Evolutionary conservation across 2,329 filamentous ascomycete genomes (phyloP).

Genomic region (Pezicula carpinea): DNA sequence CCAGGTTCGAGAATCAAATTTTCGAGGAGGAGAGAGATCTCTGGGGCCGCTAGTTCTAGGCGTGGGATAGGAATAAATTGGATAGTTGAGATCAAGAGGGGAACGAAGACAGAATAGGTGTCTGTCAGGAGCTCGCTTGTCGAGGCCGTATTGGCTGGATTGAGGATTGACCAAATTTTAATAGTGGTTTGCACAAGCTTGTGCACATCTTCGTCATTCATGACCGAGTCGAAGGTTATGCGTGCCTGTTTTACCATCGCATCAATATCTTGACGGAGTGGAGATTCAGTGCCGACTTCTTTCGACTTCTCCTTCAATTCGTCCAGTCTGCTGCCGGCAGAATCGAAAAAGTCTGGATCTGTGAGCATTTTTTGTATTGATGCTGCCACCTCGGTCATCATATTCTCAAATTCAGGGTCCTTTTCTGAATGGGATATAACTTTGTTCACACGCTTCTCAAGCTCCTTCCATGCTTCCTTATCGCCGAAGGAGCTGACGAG

Average conservation of each 20-base stretch:
- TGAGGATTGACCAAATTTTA: slow-evolving; percentile 67
- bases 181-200: slow-evolving; percentile 62
- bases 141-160: slow-evolving; percentile 55
- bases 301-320: slow-evolving; percentile 50
- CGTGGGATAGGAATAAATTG: slow-evolving; percentile 89
- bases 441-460: slow-evolving; percentile 63
- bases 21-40: slow-evolving; percentile 81
- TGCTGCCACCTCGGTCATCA: slow-evolving; percentile 69
- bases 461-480: slow-evolving; percentile 66
- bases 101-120: slow-evolving; percentile 73
- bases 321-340: slow-evolving; percentile 50
- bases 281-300: slow-evolving; percentile 62
- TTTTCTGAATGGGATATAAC: slow-evolving; percentile 70
- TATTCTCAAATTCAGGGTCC: slow-evolving; percentile 76
- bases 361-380: slow-evolving; percentile 77
- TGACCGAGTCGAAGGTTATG: slow-evolving; percentile 61
- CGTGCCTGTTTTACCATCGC: slow-evolving; percentile 65
- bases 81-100: slow-evolving; percentile 68
- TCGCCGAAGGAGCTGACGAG: slow-evolving; percentile 79
- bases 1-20: slow-evolving; percentile 90
- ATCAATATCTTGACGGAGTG: slow-evolving; percentile 69
- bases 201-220: slow-evolving; percentile 67
- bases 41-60: slow-evolving; percentile 79
- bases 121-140: slow-evolving; percentile 74
- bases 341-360: slow-evolving; percentile 80